Base-by-base conservation (phyloP, 1,284 basidiomycete species). In the Heterobasidion occidentale region DNA sequence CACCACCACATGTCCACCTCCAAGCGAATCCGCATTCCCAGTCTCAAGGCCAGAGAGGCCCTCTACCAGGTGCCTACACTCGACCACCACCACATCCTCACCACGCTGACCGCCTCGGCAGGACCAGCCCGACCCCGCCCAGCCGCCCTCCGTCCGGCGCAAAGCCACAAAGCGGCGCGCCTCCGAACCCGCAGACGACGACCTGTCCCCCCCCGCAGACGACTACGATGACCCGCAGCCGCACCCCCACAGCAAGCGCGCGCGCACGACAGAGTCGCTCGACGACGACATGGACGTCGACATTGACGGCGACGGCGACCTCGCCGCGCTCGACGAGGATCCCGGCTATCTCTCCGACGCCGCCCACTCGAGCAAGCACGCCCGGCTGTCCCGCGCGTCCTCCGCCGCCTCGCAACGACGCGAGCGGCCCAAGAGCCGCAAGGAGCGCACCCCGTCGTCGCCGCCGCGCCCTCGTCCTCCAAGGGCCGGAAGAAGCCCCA, bases 221-320 rank as follows among this genome's bases (percentile, higher is more conserved):
- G 4, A 27, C 4, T 27, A 27, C 27, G 27, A 5, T 4, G 27
- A 27, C 27, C 27, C 27, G 27, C 27, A 27, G 5, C 27, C 49
- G 6, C 59, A 27, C 27, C 27, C 27, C 1, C 27, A 27, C 27
- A 1, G 27, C 5, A 65, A 65, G 59, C 61, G 61, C 27, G 53
- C 60, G 4, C 58, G 60, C 5, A 64, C 55, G 1, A 9, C 46
- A 11, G 58, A 56, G 14, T 59, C 52, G 1, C 56, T 36, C 3
- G 60, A 60, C 11, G 62, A 62, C 27, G 67, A 65, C 35, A 57
- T 64, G 5, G 64, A 67, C 34, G 59, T 65, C 3, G 65, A 63
- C 3, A 56, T 53, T 27, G 64, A 65, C 27, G 64, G 64, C 52
- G 56, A 60, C 20, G 45, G 9, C 14, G 53, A 27, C 27, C 27